phyloP scores from a whole-genome alignment of 2,329 filamentous ascomycete genomes.

The Blumeriella jaapii region DNA sequence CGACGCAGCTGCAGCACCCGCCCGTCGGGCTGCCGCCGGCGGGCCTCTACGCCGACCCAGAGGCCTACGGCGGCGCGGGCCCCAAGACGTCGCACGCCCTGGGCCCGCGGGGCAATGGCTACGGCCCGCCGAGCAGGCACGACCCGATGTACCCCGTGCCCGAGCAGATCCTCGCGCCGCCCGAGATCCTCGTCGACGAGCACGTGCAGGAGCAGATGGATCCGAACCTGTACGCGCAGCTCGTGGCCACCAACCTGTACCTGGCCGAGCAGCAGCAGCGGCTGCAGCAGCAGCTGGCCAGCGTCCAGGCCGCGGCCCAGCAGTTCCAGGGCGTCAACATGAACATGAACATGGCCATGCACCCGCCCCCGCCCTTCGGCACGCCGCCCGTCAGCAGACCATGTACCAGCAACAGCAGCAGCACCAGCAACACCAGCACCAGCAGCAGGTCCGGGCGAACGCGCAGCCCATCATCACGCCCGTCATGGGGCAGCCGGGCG shows the following conservation, averaged over 20 bases:
- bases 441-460: slow-evolving; percentile 27
- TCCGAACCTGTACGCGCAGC: slow-evolving; percentile 73
- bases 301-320: slow-evolving; percentile 70
- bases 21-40: slow-evolving; percentile 18
- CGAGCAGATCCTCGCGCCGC: slow-evolving; percentile 83
- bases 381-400: slow-evolving; percentile 37
- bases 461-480: slow-evolving; percentile 35
- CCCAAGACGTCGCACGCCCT: slow-evolving; percentile 26
- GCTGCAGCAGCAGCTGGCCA: slow-evolving; percentile 84
- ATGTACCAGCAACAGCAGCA: no score
- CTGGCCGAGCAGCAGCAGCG: slow-evolving; percentile 90
- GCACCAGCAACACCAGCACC: no score
- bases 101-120: slow-evolving; percentile 30
- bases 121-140: slow-evolving; percentile 31
- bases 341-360: slow-evolving; percentile 54
- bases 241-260: slow-evolving; percentile 84
- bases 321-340: slow-evolving; percentile 71
- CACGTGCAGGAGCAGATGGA: slow-evolving; percentile 67
- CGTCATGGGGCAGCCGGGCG: slow-evolving; percentile 55
- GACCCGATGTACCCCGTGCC: slow-evolving; percentile 54
- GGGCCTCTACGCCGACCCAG: slow-evolving; percentile 27
- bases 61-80: slow-evolving; percentile 24
- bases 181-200: slow-evolving; percentile 63
- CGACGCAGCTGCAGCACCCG: slow-evolving; percentile 38
- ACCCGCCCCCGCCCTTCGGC: slow-evolving; percentile 28